These are phyloP conservation scores for Kregervanrija fluxuum DNA, from an alignment of 805 yeast genomes.

Conservation along the genomic window DNA sequence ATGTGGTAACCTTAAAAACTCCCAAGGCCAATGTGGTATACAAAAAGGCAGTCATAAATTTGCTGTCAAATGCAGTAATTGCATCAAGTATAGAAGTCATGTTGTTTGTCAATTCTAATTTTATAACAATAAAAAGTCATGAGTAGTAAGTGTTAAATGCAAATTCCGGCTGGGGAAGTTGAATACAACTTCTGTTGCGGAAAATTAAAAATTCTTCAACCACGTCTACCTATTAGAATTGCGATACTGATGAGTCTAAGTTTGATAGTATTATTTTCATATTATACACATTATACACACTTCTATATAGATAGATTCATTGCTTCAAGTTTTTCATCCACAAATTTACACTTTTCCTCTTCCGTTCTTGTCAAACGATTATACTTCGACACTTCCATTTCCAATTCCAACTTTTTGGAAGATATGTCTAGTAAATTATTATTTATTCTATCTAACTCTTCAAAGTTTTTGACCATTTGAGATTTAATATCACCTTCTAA, in stretches of 20 bases:
- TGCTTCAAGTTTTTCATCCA: constrained; percentile 43
- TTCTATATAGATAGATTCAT: constrained; percentile 27
- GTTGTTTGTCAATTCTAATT: neutral
- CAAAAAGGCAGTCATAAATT: constrained; percentile 15
- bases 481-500: constrained; percentile 15
- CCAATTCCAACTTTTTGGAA: constrained; percentile 17
- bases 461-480: constrained; percentile 13
- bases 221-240: too few relatives aligned
- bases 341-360: constrained; percentile 18
- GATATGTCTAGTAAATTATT: constrained; percentile 9
- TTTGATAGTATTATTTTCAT: too few relatives aligned
- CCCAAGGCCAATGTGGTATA: constrained; percentile 53
- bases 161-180: too few relatives aligned
- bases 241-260: too few relatives aligned
- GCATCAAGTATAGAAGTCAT: neutral
- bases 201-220: too few relatives aligned
- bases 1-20: constrained; percentile 46
- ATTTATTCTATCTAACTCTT: constrained; percentile 20
- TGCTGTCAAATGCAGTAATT: constrained; percentile 2
- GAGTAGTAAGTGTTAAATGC: too few relatives aligned
- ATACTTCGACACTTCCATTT: constrained; percentile 22
- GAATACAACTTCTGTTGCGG: too few relatives aligned
- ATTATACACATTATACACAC: too few relatives aligned
- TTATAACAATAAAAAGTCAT: too few relatives aligned
- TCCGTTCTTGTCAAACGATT: constrained; percentile 21